Percentiles rank a stretch among this genome's conserved stretches.
These are phyloP conservation scores for Trypanosoma avium DNA, from an alignment of 208 protist species.

Conservation along the genomic window DNA sequence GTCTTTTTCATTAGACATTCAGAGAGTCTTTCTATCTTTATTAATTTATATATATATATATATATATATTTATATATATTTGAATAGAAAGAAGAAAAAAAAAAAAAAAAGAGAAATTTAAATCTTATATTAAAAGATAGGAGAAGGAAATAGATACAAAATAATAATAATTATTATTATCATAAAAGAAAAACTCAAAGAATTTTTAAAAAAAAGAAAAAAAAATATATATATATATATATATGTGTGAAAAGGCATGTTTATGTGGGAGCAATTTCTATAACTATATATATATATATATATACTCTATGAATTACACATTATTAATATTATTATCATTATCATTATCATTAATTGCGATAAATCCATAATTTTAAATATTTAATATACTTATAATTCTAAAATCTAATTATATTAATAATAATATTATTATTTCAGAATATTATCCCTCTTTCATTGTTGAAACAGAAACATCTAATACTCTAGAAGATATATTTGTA, in stretches of 20 bases:
- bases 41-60: not conserved
- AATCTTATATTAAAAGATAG: no score
- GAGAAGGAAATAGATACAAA: no score
- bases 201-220: conserved; percentile 2
- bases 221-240: not conserved
- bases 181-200: not conserved
- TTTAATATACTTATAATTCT: not conserved
- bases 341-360: no score
- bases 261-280: no score
- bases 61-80: conserved; percentile 5
- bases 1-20: not conserved
- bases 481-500: conserved; percentile 8
- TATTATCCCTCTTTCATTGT: not conserved
- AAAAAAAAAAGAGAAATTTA: not conserved
- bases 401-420: not conserved
- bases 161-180: not conserved
- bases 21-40: not conserved
- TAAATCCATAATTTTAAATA: no score
- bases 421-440: not conserved
- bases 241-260: no score
- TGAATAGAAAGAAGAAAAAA: no score
- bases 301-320: no score
- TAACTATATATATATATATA: no score
- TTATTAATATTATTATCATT: not conserved
- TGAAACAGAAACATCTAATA: conserved; percentile 13